phyloP scores from a whole-genome alignment of 2,329 filamentous ascomycete genomes.

The Pseudocercospora macadamiae region DNA sequence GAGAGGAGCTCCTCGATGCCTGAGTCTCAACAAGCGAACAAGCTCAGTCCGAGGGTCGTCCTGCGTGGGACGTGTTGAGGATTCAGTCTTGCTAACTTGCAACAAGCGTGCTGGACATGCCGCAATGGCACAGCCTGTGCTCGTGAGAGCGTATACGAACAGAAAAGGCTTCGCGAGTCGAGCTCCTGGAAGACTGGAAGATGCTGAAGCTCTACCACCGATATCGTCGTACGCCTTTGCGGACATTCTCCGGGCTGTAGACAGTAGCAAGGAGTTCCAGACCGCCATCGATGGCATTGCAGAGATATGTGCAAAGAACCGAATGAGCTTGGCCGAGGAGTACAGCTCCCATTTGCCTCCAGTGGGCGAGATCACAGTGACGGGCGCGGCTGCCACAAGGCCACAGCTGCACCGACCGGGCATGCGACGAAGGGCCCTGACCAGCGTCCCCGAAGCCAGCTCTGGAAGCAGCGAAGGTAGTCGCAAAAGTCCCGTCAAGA shows the following conservation, averaged over 20 bases:
- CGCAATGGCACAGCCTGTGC: conserved; percentile 47
- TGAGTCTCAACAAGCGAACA: neutral
- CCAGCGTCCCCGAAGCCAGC: conserved; percentile 52
- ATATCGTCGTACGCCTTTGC: conserved; percentile 39
- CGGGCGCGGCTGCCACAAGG: conserved; percentile 21
- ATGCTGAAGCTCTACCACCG: conserved; percentile 33
- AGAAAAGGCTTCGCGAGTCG: conserved; percentile 15
- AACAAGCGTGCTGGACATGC: conserved; percentile 17
- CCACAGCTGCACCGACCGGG: conserved; percentile 27
- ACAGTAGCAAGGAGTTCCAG: conserved; percentile 57
- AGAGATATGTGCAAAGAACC: conserved; percentile 64
- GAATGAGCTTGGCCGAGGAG: conserved; percentile 64
- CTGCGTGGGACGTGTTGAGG: neutral
- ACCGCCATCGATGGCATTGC: conserved; percentile 64
- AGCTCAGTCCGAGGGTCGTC: neutral
- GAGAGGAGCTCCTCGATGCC: conserved; percentile 12
- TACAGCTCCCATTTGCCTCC: conserved; percentile 65
- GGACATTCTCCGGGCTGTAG: conserved; percentile 41
- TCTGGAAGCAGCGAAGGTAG: conserved; percentile 45
- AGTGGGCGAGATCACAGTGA: conserved; percentile 57
- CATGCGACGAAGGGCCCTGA: conserved; percentile 43
- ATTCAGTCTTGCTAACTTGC: neutral
- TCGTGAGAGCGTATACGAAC: conserved; percentile 40
- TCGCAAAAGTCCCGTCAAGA: conserved; percentile 28
- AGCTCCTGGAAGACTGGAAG: conserved; percentile 11